Evolutionary conservation across 768 basidiomycete genomes (phyloP), one percentile per base, ranked within the genome.

Genomic region (Strobilomyces confusus): DNA sequence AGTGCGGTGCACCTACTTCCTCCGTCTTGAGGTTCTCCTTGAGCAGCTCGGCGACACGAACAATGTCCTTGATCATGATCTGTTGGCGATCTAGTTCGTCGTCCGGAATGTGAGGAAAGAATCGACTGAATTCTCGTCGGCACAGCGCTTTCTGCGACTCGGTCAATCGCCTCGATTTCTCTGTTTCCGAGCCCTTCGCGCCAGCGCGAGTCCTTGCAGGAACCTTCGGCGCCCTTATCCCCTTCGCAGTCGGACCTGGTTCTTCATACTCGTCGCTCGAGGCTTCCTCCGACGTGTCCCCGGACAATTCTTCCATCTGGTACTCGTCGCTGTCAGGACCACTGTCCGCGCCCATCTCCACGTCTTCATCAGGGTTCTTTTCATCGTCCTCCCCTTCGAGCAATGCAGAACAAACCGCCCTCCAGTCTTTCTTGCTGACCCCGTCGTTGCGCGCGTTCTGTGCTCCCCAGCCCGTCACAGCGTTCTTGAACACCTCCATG

Each of bases 321-420:
- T 66, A 66, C 38, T 63, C 63, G 20, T 63, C 68, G 23, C 69
- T 68, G 20, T 69, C 70, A 4, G 62, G 71, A 11, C 64, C 70
- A 40, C 66, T 65, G 19, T 68, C 66, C 8, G 47, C 36, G 8
- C 17, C 54, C 52, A 51, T 60, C 45, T 61, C 65, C n/a, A 56
- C 22, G 17, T 61, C 59, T 51, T 66, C 60, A 36, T 47, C 59
- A 20, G 22, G 49, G 22, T 48, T 29, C 47, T 55, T 59, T 44
- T 51, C 60, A 25, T 45, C 19, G 15, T 66, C 59, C 20, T 64
- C 69, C 42, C 70, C 72, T 54, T 82, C 85, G 5, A 92, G 73
- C 13, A 93, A 72, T 5, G 86, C 86, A 11, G 85, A 82, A 64
- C 90, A 92, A 5, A 93, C 86, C 13, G 87, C 78, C 34, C 87